These are phyloP conservation scores for Colletotrichum camelliae DNA, from an alignment of 2,329 filamentous ascomycete genomes.

Conservation along the genomic window DNA sequence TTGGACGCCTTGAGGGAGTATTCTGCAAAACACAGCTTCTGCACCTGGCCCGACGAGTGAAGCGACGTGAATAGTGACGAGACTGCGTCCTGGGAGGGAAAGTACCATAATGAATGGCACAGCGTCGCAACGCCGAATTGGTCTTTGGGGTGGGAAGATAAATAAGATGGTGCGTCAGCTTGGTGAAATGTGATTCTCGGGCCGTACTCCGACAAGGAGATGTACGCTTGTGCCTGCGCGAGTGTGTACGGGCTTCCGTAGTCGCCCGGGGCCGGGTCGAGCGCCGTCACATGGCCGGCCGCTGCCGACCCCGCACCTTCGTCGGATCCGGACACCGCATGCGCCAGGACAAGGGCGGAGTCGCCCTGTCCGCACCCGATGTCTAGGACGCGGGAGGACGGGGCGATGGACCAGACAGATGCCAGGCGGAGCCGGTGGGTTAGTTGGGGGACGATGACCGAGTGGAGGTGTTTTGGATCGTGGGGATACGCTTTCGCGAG, in stretches of 20 bases:
- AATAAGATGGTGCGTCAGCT: background rate
- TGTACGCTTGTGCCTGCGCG: slow-evolving; percentile 9
- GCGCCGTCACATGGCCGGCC: slow-evolving; percentile 9
- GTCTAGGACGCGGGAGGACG: slow-evolving; percentile 13
- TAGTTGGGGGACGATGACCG: slow-evolving; percentile 12
- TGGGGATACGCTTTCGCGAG: slow-evolving; percentile 11
- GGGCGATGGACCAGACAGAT: slow-evolving; percentile 15
- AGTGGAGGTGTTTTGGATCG: background rate
- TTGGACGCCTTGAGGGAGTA: background rate
- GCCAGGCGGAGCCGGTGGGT: slow-evolving; percentile 17
- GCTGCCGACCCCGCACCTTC: background rate
- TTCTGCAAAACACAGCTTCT: slow-evolving; percentile 11
- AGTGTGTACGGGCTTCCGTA: slow-evolving; percentile 18
- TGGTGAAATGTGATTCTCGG: background rate
- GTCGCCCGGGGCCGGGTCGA: slow-evolving; percentile 12
- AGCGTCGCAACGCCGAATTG: slow-evolving; percentile 1
- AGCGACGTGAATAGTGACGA: background rate
- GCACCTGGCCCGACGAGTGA: background rate
- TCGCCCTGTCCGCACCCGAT: slow-evolving; percentile 23
- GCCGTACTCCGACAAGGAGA: background rate
- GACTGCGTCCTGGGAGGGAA: background rate
- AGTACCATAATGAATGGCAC: slow-evolving; percentile 21
- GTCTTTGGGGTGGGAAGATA: background rate
- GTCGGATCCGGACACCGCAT: background rate
- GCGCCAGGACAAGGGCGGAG: slow-evolving; percentile 14